phyloP scores from a whole-genome alignment of 495 filamentous ascomycete species.

The Annulohypoxylon maeteangense region DNA sequence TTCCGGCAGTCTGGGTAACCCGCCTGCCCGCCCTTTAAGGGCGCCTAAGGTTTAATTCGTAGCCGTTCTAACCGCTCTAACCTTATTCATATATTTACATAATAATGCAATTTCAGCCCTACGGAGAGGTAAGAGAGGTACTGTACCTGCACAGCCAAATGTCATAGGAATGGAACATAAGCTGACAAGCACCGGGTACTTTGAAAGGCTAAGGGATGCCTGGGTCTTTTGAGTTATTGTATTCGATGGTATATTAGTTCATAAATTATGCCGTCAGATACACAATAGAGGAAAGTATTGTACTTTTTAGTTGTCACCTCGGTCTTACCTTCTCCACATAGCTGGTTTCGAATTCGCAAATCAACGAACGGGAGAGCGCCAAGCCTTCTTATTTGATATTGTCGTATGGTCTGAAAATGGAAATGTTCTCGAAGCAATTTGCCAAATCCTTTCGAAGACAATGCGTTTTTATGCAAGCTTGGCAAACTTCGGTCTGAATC shows the following conservation, averaged over 20 bases:
- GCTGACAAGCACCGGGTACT: conserved; percentile 28
- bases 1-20: conserved; percentile 7
- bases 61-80: conserved; percentile 9
- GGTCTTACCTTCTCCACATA: conserved; percentile 19
- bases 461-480: conserved; percentile 33
- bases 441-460: conserved; percentile 19
- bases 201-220: conserved; percentile 3
- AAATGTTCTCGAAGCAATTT: conserved; percentile 37
- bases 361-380: conserved; percentile 16
- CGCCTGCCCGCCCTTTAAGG: neutral
- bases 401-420: conserved; percentile 17
- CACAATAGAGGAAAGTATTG: conserved; percentile 17
- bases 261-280: conserved; percentile 13
- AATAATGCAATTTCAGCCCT: conserved; percentile 35
- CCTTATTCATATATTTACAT: conserved; percentile 13
- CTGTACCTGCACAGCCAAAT: conserved; percentile 9
- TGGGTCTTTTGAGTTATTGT: conserved; percentile 24
- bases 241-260: neutral
- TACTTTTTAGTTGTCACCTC: conserved; percentile 21
- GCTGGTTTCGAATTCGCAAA: conserved; percentile 38
- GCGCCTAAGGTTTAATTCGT: neutral
- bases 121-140: neutral
- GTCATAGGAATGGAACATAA: conserved; percentile 13
- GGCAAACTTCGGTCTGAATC: conserved; percentile 24
- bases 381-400: conserved; percentile 21